Conservation (phyloP, 1,284 basidiomycete genomes). For the Sporisorium graminicola region DNA sequence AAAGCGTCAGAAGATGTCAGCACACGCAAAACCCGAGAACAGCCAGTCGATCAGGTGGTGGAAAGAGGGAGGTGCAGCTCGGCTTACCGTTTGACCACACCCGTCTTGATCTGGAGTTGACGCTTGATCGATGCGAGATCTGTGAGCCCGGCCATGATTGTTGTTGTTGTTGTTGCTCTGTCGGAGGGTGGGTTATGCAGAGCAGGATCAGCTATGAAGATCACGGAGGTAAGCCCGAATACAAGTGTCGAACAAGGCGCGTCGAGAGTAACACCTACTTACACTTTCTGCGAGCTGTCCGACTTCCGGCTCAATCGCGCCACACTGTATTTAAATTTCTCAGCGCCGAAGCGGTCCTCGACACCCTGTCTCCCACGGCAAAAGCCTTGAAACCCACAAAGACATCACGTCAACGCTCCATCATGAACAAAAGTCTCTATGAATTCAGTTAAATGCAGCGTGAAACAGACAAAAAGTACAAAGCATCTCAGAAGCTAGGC, state of each 20-base stretch:
- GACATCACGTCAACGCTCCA: too few relatives aligned
- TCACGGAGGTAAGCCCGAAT: neutral
- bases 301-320: conserved; percentile 4
- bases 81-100: conserved; percentile 59
- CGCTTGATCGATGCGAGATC: conserved; percentile 44
- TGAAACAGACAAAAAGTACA: neutral
- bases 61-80: too few relatives aligned
- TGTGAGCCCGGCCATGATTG: neutral
- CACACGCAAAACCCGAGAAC: too few relatives aligned
- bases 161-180: neutral
- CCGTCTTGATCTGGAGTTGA: conserved; percentile 59
- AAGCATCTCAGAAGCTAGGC: neutral
- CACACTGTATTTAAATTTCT: too few relatives aligned
- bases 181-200: too few relatives aligned
- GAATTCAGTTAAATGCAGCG: neutral
- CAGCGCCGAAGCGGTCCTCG: too few relatives aligned
- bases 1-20: neutral
- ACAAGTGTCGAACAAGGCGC: conserved; percentile 3
- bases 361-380: neutral
- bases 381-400: too few relatives aligned
- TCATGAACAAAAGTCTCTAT: neutral
- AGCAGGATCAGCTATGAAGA: neutral
- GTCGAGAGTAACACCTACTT: conserved; percentile 7
- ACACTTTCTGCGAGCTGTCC: neutral
- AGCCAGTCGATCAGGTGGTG: too few relatives aligned